Evolutionary conservation across 1,139 yeast genomes (phyloP).

Genomic region (Lipomyces yarrowii): DNA sequence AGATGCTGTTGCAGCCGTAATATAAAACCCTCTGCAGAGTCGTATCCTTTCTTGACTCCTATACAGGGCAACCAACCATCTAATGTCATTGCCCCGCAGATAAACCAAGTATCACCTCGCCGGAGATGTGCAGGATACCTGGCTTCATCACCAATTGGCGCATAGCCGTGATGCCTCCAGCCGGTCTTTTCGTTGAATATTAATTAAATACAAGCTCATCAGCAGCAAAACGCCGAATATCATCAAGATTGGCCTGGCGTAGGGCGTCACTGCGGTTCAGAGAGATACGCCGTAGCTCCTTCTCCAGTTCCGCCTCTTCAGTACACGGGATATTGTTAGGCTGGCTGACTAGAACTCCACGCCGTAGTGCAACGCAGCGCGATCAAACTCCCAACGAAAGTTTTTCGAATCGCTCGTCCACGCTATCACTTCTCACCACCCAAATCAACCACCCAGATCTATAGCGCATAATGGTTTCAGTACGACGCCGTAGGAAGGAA

Average conservation of each 20-base stretch:
- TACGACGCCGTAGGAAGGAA: slow-evolving; percentile 31
- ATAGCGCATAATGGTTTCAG: slow-evolving; percentile 30
- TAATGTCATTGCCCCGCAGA: not conserved
- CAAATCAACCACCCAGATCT: not conserved
- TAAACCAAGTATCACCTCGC: not conserved
- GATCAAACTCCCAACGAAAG: slow-evolving; percentile 4
- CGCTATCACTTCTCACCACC: not conserved
- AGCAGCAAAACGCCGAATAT: not conserved
- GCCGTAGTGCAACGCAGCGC: too few relatives aligned
- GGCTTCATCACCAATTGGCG: not conserved
- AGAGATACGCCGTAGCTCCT: not conserved
- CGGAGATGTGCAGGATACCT: not conserved
- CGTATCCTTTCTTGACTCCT: not conserved
- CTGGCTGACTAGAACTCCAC: not conserved
- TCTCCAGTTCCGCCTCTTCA: not conserved
- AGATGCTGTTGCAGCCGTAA: not conserved
- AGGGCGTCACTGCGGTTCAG: not conserved
- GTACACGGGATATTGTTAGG: not conserved
- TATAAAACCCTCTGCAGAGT: not conserved
- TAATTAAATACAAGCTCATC: not conserved
- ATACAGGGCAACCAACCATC: not conserved
- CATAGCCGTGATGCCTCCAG: not conserved
- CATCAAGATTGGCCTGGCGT: not conserved
- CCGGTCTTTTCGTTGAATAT: too few relatives aligned
- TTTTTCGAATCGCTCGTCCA: not conserved